Evolutionary conservation across 2,329 filamentous ascomycete genomes (phyloP), one percentile per base, ranked within the genome.

Genomic region (Epichloe amarillans): DNA sequence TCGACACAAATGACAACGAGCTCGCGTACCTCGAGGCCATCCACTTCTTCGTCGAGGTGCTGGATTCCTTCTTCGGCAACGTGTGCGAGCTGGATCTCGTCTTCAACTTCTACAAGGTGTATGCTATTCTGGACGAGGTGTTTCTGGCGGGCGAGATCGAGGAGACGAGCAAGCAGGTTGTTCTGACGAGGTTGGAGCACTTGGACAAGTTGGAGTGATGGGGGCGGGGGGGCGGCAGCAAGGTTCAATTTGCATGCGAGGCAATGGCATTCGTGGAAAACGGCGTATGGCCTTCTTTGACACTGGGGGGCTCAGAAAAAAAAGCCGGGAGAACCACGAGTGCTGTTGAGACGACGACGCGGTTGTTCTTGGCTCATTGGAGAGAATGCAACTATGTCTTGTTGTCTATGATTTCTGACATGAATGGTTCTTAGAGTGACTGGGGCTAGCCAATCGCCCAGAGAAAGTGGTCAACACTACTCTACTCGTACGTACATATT

Each of bases 1-100:
- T 98, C 65, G 93, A 98, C 71, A 94, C 91, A 48, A 97, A 96
- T 69, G 93, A 98, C 70, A 98, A 97, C 70, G 93, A 98, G 74
- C 76, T 98, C 54, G 91, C 93, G 26, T 97, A 89, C 64, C 78
- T 98, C 53, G 93, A 98, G 71, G 93, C 90, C 6, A 96, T 98
- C 63, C 93, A 98, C 71, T 98, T 98, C 75, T 98, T 98, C 64
- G 93, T 98, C 61, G 93, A 98, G 73, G 93, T 98, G 55, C 78
- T 98, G 61, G 93, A 98, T 75, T 83, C 90, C 63, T 98, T 98
- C 72, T 98, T 98, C 68, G 93, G 93, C 58, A 98, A 98, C 68
- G 93, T 98, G 53, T 98, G 93, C 72, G 93, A 98, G 74, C 76
- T 98, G 66, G 93, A 98, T 72, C 73, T 98, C 65, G 82, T 86